phyloP scores from a whole-genome alignment of 176 grass and related monocot genomes.

The Calamus simplicifolius region DNA sequence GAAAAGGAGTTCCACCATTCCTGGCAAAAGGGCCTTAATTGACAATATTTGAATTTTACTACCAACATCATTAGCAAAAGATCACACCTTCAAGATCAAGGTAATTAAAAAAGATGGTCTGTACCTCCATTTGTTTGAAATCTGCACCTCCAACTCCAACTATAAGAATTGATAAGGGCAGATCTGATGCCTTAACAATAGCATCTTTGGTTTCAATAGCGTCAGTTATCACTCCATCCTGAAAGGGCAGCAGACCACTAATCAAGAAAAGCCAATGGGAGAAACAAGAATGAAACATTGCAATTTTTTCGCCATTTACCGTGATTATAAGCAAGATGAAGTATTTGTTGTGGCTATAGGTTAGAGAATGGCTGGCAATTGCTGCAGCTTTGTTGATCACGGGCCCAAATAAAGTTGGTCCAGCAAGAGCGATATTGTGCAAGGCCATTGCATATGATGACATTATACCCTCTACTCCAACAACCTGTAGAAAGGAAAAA shows the following conservation, averaged over 20 bases:
- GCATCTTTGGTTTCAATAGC: slow-evolving; percentile 74
- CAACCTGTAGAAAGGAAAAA: slow-evolving; percentile 46
- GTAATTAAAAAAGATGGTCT: neutral
- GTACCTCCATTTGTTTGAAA: slow-evolving; percentile 96
- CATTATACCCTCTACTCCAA: slow-evolving; percentile 88
- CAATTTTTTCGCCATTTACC: slow-evolving; percentile 22
- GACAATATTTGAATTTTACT: too few species aligned
- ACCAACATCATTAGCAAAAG: too few species aligned
- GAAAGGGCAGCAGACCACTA: slow-evolving; percentile 2
- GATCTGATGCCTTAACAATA: slow-evolving; percentile 78
- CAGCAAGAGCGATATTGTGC: slow-evolving; percentile 64
- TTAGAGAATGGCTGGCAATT: slow-evolving; percentile 65
- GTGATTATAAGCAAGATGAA: slow-evolving; percentile 91
- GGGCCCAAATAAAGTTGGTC: slow-evolving; percentile 82
- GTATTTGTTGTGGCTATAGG: slow-evolving; percentile 69
- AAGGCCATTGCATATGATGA: slow-evolving; percentile 63
- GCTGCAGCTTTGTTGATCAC: slow-evolving; percentile 87
- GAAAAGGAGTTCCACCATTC: too few species aligned
- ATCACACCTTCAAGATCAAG: too few species aligned
- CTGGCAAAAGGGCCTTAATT: too few species aligned
- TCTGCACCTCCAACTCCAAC: slow-evolving; percentile 83
- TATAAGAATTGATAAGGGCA: slow-evolving; percentile 92
- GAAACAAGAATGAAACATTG: neutral
- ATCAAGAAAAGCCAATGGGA: slow-evolving; percentile 4
- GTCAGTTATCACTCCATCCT: slow-evolving; percentile 93